Percentiles rank a stretch among this genome's conserved stretches.
Evolutionary conservation across 1,284 basidiomycete genomes (phyloP).

Genomic region (Tilletia caries): DNA sequence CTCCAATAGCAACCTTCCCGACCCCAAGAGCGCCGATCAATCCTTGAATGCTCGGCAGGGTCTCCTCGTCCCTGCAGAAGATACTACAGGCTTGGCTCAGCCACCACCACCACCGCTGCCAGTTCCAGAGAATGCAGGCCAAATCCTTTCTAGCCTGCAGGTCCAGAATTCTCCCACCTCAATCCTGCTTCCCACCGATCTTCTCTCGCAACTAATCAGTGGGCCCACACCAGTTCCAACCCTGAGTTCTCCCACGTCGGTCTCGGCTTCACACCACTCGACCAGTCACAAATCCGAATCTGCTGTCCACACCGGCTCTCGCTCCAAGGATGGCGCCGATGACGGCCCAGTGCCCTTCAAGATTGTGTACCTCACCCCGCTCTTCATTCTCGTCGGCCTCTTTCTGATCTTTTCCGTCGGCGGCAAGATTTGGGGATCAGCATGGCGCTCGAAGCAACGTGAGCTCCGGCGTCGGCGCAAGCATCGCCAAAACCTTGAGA

Average conservation of each 20-base stretch:
- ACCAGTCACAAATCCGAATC: too few relatives aligned
- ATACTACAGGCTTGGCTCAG: background rate
- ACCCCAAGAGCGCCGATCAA: background rate
- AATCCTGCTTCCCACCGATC: constrained; percentile 1
- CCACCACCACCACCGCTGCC: background rate
- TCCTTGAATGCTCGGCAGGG: background rate
- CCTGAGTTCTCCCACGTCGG: too few relatives aligned
- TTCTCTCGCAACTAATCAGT: background rate
- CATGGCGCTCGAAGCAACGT: constrained; percentile 21
- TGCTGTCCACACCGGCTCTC: too few relatives aligned
- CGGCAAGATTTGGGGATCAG: constrained; percentile 38
- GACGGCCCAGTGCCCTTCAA: constrained; percentile 22
- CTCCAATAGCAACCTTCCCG: background rate
- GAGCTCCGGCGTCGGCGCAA: constrained; percentile 3
- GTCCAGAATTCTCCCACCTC: constrained; percentile 5
- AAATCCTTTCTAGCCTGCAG: constrained; percentile 4
- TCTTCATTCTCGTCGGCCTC: constrained; percentile 33
- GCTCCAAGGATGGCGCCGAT: background rate
- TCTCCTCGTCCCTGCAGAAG: background rate
- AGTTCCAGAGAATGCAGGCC: background rate
- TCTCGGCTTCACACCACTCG: too few relatives aligned
- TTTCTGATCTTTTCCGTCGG: constrained; percentile 35
- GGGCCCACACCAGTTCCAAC: background rate
- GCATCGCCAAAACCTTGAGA: constrained; percentile 4
- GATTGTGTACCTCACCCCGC: constrained; percentile 34